Percentiles rank a stretch among this genome's conserved stretches.
These are phyloP conservation scores for Deuterostichococcus epilithicus DNA, from an alignment of 139 green algal genomes.

Conservation along the genomic window DNA sequence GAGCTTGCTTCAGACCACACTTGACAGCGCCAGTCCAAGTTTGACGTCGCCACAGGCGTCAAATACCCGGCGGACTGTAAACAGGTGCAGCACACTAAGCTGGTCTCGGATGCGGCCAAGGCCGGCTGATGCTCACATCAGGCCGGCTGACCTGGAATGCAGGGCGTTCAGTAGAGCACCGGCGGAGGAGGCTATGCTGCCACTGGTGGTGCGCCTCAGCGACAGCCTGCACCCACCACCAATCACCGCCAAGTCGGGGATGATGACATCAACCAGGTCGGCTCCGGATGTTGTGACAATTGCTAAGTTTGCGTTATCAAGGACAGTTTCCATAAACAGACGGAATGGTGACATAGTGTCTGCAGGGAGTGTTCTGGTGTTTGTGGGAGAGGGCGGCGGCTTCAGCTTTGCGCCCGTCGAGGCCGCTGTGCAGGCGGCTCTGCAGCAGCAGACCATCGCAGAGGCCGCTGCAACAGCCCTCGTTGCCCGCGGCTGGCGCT, in stretches of 20 bases:
- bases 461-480: slow-evolving; percentile 31
- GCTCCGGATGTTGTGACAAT: too few relatives aligned
- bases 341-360: too few relatives aligned
- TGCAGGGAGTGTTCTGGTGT: neutral
- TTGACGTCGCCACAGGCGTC: neutral
- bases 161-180: slow-evolving; percentile 63
- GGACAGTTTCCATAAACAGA: too few relatives aligned
- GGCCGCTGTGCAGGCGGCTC: slow-evolving; percentile 45
- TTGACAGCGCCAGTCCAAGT: neutral
- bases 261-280: too few relatives aligned
- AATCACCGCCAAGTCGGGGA: neutral
- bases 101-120: neutral
- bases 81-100: neutral
- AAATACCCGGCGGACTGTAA: neutral
- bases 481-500: slow-evolving; percentile 60
- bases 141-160: neutral
- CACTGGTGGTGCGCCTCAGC: slow-evolving; percentile 67
- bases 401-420: slow-evolving; percentile 61
- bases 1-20: neutral
- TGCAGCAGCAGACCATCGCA: slow-evolving; percentile 66
- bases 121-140: neutral
- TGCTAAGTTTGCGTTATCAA: too few relatives aligned
- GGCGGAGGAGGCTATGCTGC: slow-evolving; percentile 66
- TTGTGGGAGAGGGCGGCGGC: slow-evolving; percentile 17
- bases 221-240: slow-evolving; percentile 56